Base-by-base conservation (phyloP, 2,329 filamentous ascomycete genomes). In the Sporothrix brasiliensis region DNA sequence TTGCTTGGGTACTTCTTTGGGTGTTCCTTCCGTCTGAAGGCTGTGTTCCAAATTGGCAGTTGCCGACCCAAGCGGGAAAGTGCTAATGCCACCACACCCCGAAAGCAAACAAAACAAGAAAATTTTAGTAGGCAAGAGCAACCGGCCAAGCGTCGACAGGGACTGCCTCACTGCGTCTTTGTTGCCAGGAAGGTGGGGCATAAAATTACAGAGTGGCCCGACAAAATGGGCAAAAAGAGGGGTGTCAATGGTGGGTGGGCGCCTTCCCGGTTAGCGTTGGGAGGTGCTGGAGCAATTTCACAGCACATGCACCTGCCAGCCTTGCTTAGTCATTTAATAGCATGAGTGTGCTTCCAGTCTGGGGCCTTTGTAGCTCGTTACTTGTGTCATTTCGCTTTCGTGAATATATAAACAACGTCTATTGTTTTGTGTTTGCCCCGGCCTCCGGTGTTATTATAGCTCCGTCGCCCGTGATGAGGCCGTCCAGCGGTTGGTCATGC, bases 401-500 rank as follows among this genome's bases (percentile, higher is more conserved):
- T 56, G 39, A 11, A 24, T 50, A 30, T 68, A 63, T 44, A 52
- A 7, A 27, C 58, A 7, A 27, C 58, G 21, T 41, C 21, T 63
- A 63, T 24, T 27, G 19, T 47, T 39, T 19, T 47, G 58, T 27
- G n/a, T 21, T 63, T 24, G 27, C 21, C 21, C 14, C 44, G 4
- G 14, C 21, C 21, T 52, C 19, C 19, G 67, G 54, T 60, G 44
- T 61, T 63, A 72, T 39, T 11, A 73, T 58, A 9, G 39, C 19
- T 73, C 92, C 92, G 80, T 90, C 85, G 65, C 92, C 92, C 67
- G 92, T 82, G 72, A 94, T 83, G 74, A 96, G 81, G 73, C 91
- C 91, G 82, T 97, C 90, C 73, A 97, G 86, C 74, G 86, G 87
- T 83, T 90, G 91, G 82, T 98, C 94, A 79, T 91, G 88, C 72